Percentiles rank a stretch among this genome's conserved stretches.
phyloP scores from a whole-genome alignment of 2,329 filamentous ascomycete genomes.

The Aspergillus puulaauensis region DNA sequence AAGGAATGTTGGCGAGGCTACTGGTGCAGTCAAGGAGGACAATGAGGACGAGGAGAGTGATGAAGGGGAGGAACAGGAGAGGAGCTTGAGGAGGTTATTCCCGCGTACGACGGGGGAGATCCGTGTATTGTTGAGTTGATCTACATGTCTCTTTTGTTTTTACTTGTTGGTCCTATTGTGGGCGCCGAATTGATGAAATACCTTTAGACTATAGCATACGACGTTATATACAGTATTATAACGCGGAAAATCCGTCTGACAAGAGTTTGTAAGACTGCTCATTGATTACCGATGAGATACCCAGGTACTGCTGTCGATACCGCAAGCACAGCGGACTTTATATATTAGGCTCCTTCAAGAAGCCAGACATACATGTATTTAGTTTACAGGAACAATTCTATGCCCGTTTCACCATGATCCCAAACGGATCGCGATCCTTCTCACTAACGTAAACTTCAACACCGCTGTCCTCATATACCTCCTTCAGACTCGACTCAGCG shows the following conservation, averaged over 20 bases:
- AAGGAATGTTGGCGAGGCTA: conserved; percentile 30
- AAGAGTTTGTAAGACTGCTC: background rate
- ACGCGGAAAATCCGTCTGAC: background rate
- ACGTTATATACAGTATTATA: background rate
- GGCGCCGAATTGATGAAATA: background rate
- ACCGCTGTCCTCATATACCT: conserved; percentile 53
- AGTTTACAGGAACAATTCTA: background rate
- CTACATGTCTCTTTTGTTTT: background rate
- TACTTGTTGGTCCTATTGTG: background rate
- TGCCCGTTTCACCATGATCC: conserved; percentile 58
- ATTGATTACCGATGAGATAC: background rate
- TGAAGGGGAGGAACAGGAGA: conserved; percentile 35
- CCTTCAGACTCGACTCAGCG: conserved; percentile 38
- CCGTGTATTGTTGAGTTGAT: conserved; percentile 59
- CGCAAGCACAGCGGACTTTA: too few species aligned
- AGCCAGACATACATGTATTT: too few species aligned
- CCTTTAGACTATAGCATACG: background rate
- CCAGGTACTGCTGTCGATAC: too few species aligned
- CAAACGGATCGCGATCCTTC: conserved; percentile 83
- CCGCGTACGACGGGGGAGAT: conserved; percentile 66
- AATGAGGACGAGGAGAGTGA: conserved; percentile 29
- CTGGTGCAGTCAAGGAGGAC: conserved; percentile 25
- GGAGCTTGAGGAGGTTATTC: conserved; percentile 56
- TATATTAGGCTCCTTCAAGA: too few species aligned
- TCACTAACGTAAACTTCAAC: conserved; percentile 73